These are phyloP conservation scores for Exophiala viscosa DNA, from an alignment of 2,329 filamentous ascomycete species.

Conservation along the genomic window DNA sequence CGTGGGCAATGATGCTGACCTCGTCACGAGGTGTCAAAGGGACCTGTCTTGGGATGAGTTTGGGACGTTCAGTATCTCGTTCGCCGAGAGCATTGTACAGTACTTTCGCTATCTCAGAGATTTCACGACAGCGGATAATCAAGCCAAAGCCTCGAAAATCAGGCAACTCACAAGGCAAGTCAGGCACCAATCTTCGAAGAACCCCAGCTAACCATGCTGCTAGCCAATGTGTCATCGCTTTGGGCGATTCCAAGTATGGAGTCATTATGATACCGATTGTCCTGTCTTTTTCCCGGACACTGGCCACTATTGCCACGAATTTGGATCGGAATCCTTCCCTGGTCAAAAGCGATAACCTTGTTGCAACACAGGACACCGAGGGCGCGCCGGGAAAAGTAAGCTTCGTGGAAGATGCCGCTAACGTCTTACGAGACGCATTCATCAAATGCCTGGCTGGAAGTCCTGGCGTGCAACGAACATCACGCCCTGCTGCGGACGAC, in stretches of 20 bases:
- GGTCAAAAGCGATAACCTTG: slow-evolving; percentile 48
- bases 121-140: slow-evolving; percentile 23
- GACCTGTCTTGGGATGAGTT: slow-evolving; percentile 24
- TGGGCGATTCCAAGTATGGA: slow-evolving; percentile 75
- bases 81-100: slow-evolving; percentile 25
- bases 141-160: slow-evolving; percentile 26
- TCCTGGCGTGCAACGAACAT: slow-evolving; percentile 35
- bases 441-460: slow-evolving; percentile 75
- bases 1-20: slow-evolving; percentile 19
- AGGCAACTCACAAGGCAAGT: slow-evolving; percentile 25
- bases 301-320: slow-evolving; percentile 78
- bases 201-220: not conserved
- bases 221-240: slow-evolving; percentile 77
- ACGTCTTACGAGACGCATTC: slow-evolving; percentile 86
- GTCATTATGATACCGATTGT: slow-evolving; percentile 78
- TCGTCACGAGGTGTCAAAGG: slow-evolving; percentile 22
- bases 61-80: slow-evolving; percentile 23
- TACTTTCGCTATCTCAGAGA: slow-evolving; percentile 30
- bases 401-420: slow-evolving; percentile 80
- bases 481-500: slow-evolving; percentile 64
- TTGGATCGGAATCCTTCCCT: slow-evolving; percentile 78
- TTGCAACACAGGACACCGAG: slow-evolving; percentile 37
- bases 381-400: slow-evolving; percentile 69
- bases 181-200: not conserved
- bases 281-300: slow-evolving; percentile 73